Evolutionary conservation across 768 basidiomycete genomes (phyloP).

Genomic region (Cyathus striatus): DNA sequence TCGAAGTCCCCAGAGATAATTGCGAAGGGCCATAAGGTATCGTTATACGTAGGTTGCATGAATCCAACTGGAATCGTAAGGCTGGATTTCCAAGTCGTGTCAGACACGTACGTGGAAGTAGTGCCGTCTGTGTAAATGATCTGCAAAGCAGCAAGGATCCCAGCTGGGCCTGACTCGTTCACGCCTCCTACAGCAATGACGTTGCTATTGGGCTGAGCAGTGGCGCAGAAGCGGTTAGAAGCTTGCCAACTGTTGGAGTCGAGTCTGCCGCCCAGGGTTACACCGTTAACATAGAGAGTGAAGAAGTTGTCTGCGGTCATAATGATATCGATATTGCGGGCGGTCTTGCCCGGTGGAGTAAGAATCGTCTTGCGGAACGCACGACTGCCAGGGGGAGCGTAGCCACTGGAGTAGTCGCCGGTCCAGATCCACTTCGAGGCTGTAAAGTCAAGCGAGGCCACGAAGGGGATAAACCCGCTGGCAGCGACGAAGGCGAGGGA

Average conservation of each 20-base stretch:
- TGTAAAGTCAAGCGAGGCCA: background rate
- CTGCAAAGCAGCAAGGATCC: conserved; percentile 16
- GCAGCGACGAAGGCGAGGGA: background rate
- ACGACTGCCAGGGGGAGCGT: background rate
- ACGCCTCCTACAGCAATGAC: conserved; percentile 16
- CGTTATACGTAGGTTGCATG: conserved; percentile 13
- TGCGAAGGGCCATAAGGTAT: conserved; percentile 13
- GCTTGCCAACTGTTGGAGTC: conserved; percentile 5
- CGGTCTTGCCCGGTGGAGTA: background rate
- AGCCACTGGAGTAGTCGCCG: background rate
- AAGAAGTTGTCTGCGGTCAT: conserved; percentile 10
- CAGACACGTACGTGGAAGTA: conserved; percentile 12
- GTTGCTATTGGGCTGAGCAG: conserved; percentile 12
- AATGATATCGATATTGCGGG: background rate
- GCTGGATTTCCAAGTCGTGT: conserved; percentile 15
- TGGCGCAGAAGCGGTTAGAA: conserved; percentile 14
- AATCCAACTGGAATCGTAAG: conserved; percentile 11
- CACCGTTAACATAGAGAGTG: conserved; percentile 18
- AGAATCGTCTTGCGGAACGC: background rate
- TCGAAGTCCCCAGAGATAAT: too few relatives aligned
- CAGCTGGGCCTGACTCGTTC: conserved; percentile 11
- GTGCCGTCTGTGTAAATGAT: conserved; percentile 18
- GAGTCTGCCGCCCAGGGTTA: conserved; percentile 7
- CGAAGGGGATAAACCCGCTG: background rate
- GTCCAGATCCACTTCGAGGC: background rate